Percentiles rank a stretch among this genome's conserved stretches.
Evolutionary conservation across 1,284 basidiomycete species (phyloP).

Genomic region (Heimioporus retisporus): DNA sequence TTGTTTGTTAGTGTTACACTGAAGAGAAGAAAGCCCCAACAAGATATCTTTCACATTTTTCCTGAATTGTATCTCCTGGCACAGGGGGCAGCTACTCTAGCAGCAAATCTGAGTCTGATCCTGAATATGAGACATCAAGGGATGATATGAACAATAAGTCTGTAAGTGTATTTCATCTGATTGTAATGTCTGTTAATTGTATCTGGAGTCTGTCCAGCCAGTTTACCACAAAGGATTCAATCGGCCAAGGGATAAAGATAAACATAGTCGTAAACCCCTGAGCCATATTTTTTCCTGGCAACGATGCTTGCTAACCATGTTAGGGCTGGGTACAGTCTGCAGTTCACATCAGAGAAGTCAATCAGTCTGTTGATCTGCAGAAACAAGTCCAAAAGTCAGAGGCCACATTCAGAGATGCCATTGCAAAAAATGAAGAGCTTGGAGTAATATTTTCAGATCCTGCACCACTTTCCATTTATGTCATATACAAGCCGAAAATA

Average conservation of each 20-base stretch:
- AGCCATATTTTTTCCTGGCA: neutral
- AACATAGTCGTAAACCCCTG: neutral
- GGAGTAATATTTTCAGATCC: neutral
- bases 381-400: neutral
- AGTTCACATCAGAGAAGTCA: neutral
- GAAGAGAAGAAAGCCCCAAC: no score
- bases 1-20: no score
- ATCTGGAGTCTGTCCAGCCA: no score
- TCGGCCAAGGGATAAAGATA: no score
- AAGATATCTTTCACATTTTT: no score
- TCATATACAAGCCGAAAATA: neutral
- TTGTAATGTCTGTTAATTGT: no score
- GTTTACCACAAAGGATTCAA: no score
- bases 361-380: neutral
- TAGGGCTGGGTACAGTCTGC: neutral
- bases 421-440: neutral
- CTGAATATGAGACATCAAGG: neutral
- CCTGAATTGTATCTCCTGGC: no score
- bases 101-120: neutral
- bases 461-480: neutral
- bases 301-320: neutral
- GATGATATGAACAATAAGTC: neutral
- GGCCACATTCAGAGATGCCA: neutral
- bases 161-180: no score
- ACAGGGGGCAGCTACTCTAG: neutral